A percentile compares a stretch with the other conserved stretches of the same genome.
Conservation (phyloP, 495 filamentous ascomycete genomes). For the Pyrenopolyporus hunteri region DNA sequence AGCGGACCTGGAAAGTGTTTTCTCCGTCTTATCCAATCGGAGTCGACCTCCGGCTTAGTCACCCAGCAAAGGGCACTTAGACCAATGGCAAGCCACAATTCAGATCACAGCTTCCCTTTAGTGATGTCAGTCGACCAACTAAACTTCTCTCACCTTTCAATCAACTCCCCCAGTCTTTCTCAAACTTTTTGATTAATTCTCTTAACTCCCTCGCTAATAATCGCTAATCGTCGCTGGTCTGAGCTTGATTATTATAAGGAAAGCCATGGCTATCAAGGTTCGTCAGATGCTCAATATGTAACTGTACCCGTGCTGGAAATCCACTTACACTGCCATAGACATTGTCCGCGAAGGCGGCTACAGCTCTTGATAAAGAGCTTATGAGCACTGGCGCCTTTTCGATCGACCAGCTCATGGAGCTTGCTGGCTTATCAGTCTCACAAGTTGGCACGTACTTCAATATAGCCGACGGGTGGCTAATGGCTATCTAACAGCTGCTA, state of each 20-base stretch:
- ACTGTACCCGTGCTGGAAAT: not conserved
- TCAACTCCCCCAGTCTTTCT: not conserved
- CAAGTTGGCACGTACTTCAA: slow-evolving; percentile 71
- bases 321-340: slow-evolving; percentile 61
- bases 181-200: not conserved
- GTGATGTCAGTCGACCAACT: slow-evolving; percentile 41
- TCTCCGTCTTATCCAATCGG: slow-evolving; percentile 41
- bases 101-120: slow-evolving; percentile 20
- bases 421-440: slow-evolving; percentile 90
- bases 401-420: slow-evolving; percentile 95
- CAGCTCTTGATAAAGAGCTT: slow-evolving; percentile 87
- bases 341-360: slow-evolving; percentile 83
- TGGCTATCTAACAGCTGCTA: slow-evolving; percentile 12
- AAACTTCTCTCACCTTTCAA: slow-evolving; percentile 2
- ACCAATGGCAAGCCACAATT: slow-evolving; percentile 13
- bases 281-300: slow-evolving; percentile 16
- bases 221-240: not conserved
- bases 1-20: slow-evolving; percentile 40
- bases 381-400: slow-evolving; percentile 94
- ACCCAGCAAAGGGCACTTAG: slow-evolving; percentile 20
- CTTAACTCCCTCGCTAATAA: not conserved
- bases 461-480: not conserved
- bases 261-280: slow-evolving; percentile 57
- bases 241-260: not conserved
- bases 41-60: not conserved